Base-by-base conservation (phyloP, 1,284 basidiomycete species). In the Naganishia albida region DNA sequence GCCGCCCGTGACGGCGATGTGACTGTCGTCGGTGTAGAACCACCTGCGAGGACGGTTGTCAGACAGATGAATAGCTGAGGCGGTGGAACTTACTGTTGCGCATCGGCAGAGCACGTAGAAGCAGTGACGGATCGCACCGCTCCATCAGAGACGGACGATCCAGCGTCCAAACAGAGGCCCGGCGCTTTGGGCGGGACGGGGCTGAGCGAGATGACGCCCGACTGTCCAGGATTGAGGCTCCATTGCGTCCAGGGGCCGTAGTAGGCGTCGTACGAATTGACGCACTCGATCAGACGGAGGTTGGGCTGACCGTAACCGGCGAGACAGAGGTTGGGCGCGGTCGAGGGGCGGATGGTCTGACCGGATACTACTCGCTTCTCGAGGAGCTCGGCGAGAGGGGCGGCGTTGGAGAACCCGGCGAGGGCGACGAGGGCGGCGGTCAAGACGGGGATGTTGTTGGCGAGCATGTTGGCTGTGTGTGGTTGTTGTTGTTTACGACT, bases 1-100 rank as follows among this genome's bases (percentile, higher is more conserved):
- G 34, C 63, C 56, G 15, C 65, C 62, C 3, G 51, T 56, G 64
- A 68, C 51, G 28, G 67, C 67, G 23, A 68, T 57, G 39, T 62
- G 60, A 1, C 56, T 63, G 54, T 67, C 65, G 38, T 40, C 48
- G 34, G 57, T 60, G 48, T 60, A 60, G 57, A 60, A 60, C 57
- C 57, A 60, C 20, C 57, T 60, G 20, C 10, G 20, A 26, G 10
- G 30, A 25, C n/a, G 8, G 6, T 34, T 34, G 25, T n/a, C 15
- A 16, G 13, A 18, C 44, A 18, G 20, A 40, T 42, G 12, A 16
- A 18, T 7, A 1, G 1, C 12, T 20, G 30, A 54, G 10, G 23
- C n/a, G 39, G 34, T 3, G 23, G 48, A 1, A 60, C 57, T 40
- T 25, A 60, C 57, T 60, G 26, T 40, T 60, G 57, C 15, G 34